A percentile compares a stretch with the other conserved stretches of the same genome.
Conservation (phyloP, 1,139 yeast species). For the Nadsonia starkeyi-henricii region DNA sequence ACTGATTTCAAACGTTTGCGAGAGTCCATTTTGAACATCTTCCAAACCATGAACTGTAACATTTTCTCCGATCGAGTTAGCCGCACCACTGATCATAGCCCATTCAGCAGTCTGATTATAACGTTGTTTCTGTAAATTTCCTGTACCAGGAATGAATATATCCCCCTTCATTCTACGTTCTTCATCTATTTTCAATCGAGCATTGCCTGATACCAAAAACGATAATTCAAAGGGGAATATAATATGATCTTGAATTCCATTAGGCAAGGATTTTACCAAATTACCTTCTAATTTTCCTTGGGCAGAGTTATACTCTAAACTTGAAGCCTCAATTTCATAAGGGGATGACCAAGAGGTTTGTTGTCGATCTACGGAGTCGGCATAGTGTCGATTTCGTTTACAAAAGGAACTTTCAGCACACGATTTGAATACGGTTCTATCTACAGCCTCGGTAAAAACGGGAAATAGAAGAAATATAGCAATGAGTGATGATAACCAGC, state of each 20-base stretch:
- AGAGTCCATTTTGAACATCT: background rate
- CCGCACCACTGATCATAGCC: background rate
- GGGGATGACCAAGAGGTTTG: conserved; percentile 27
- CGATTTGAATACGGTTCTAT: conserved; percentile 36
- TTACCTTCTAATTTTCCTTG: conserved; percentile 26
- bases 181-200: conserved; percentile 57
- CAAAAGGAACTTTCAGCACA: conserved; percentile 84
- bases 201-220: conserved; percentile 38
- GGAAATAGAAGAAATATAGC: background rate
- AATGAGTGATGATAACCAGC: no score
- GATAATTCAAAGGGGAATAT: conserved; percentile 44
- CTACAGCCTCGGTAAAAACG: background rate
- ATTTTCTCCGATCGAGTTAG: background rate
- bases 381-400: conserved; percentile 61
- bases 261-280: conserved; percentile 28
- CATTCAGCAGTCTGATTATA: background rate
- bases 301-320: conserved; percentile 18
- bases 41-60: background rate
- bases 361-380: conserved; percentile 28
- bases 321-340: conserved; percentile 38
- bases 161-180: conserved; percentile 26
- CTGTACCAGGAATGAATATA: conserved; percentile 17
- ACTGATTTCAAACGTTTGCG: background rate
- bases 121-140: background rate
- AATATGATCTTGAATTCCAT: conserved; percentile 19